Percentiles rank a stretch among this genome's conserved stretches.
These are phyloP conservation scores for Vitellaria paradoxa DNA, from an alignment of 179 eudicot species.

Conservation along the genomic window DNA sequence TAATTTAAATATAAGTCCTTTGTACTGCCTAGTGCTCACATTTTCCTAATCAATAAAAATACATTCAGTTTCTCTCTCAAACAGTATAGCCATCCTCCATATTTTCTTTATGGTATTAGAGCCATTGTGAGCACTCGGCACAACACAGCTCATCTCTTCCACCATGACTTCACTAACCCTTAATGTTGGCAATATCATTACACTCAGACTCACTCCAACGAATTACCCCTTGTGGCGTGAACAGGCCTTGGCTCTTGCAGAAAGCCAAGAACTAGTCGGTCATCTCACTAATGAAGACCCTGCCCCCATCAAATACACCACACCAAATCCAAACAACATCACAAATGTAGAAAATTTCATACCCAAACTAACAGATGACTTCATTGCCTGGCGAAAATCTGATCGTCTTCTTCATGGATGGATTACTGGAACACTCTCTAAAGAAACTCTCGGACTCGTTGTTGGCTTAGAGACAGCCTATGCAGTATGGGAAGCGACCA, in stretches of 20 bases:
- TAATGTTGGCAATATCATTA: neutral
- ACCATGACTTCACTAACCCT: too few species aligned
- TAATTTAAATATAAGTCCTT: too few species aligned
- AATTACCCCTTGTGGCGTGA: conserved; percentile 9
- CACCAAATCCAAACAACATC: neutral
- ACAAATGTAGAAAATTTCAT: neutral
- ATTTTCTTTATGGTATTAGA: too few species aligned
- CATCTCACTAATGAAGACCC: conserved; percentile 2
- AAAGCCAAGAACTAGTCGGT: conserved; percentile 1
- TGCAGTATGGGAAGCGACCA: too few species aligned
- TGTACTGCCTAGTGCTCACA: too few species aligned
- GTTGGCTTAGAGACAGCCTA: neutral
- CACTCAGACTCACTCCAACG: neutral
- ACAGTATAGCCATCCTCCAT: too few species aligned
- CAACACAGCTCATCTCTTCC: too few species aligned
- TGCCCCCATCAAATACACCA: neutral
- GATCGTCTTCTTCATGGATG: conserved; percentile 9
- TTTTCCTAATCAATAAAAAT: too few species aligned
- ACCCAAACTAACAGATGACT: neutral
- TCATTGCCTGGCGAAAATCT: neutral
- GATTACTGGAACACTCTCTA: neutral
- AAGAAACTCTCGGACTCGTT: neutral
- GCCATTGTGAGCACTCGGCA: too few species aligned
- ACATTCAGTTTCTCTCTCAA: too few species aligned
- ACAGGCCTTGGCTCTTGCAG: conserved; percentile 10